Conservation (phyloP, 495 filamentous ascomycete genomes). For the Aspergillus wentii region DNA sequence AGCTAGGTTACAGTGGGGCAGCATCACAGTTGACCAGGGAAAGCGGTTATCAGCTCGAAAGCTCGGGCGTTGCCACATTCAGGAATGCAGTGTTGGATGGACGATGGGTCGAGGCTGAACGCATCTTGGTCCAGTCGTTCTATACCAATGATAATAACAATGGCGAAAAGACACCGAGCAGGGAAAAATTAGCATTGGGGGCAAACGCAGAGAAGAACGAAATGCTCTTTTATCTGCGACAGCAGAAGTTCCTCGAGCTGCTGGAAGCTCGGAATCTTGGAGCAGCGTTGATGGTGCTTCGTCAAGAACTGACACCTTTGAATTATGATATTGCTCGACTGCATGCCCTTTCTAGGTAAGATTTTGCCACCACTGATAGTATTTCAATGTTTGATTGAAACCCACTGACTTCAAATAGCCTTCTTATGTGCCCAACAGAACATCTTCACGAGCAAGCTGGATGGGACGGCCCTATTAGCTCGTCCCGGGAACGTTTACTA, state of each 20-base stretch:
- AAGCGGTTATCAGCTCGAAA: constrained; percentile 88
- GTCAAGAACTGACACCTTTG: constrained; percentile 82
- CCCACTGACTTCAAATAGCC: constrained; percentile 36
- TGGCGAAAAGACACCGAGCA: constrained; percentile 18
- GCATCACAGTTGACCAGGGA: constrained; percentile 70
- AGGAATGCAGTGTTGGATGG: constrained; percentile 75
- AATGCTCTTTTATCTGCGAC: constrained; percentile 75
- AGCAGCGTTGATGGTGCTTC: constrained; percentile 72
- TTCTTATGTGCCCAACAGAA: constrained; percentile 84
- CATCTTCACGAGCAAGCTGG: constrained; percentile 75
- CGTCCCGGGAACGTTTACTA: constrained; percentile 71
- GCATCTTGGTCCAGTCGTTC: constrained; percentile 62
- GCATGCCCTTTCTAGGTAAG: constrained; percentile 78
- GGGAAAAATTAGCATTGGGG: constrained; percentile 43
- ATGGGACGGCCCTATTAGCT: constrained; percentile 81
- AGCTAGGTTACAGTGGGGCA: constrained; percentile 78
- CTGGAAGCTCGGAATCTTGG: constrained; percentile 71
- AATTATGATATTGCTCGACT: constrained; percentile 71
- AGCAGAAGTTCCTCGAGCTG: constrained; percentile 94
- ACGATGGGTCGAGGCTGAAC: constrained; percentile 80
- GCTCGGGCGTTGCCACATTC: constrained; percentile 76
- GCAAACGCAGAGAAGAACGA: constrained; percentile 54
- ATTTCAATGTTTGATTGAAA: constrained; percentile 5
- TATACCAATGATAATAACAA: constrained; percentile 41
- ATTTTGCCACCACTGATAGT: not conserved